Percentiles rank a stretch among this genome's conserved stretches.
Conservation (phyloP, 2,329 filamentous ascomycete species). For the Aspergillus arachidicola region DNA sequence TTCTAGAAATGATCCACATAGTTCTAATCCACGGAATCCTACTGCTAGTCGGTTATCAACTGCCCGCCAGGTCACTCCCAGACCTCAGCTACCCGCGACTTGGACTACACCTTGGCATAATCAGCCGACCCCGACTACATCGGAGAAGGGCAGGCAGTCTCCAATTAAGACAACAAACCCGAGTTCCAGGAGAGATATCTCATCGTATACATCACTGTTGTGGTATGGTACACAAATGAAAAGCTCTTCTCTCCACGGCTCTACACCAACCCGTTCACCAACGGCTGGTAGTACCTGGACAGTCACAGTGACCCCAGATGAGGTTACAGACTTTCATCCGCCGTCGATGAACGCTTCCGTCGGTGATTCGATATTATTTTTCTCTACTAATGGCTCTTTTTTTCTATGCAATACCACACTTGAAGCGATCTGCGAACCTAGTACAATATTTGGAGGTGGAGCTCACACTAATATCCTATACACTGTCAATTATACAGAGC, state of each 20-base stretch:
- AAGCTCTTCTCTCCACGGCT: not conserved
- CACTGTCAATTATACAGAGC: not conserved
- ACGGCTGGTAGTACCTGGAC: not conserved
- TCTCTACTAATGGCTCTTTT: not conserved
- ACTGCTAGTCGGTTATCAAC: not conserved
- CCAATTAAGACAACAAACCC: not conserved
- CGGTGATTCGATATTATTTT: not conserved
- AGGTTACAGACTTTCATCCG: not conserved
- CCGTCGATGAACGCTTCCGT: not conserved
- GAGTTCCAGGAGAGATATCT: not conserved
- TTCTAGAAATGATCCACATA: not conserved
- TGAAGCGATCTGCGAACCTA: not conserved
- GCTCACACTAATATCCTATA: not conserved
- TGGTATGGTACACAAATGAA: not conserved
- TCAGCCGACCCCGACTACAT: not conserved
- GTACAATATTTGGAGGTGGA: not conserved
- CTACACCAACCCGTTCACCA: not conserved
- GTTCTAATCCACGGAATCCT: not conserved
- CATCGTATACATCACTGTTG: not conserved
- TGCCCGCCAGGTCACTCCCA: not conserved
- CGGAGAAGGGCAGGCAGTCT: not conserved
- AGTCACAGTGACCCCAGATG: not conserved
- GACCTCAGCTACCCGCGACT: not conserved
- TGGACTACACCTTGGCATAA: not conserved
- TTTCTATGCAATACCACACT: not conserved